Evolutionary conservation across 768 basidiomycete genomes (phyloP), one percentile per base, ranked within the genome.

Genomic region (Leccinum aurantiacum): DNA sequence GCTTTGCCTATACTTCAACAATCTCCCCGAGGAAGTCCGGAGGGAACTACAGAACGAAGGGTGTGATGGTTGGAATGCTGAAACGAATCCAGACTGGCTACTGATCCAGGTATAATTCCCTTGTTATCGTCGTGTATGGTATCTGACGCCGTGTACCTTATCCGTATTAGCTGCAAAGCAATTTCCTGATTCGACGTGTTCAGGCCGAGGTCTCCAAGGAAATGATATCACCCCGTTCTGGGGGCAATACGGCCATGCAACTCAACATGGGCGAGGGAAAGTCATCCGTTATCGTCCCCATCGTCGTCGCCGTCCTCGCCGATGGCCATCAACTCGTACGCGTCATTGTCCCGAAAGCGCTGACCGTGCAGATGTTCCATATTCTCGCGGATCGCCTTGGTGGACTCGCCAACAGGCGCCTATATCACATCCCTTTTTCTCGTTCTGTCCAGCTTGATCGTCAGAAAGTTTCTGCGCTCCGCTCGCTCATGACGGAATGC

Each of bases 231-330:
- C 75, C 75, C 1, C 29, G 38, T 11, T 66, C 67, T 0, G 56
- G 60, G 4, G 11, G 62, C 7, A 84, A 78, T 56, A 75, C 76
- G 0, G 64, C 75, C 4, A 70, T 79, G 17, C 82, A 84, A 58
- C 76, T 84, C 13, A 82, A 83, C 74, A 49, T 49, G 22, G 48
- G 48, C 13, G 48, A 49, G 48, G 48, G 48, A 17, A 49, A 49
- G 25, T 49, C 76, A 1, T 75, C 75, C 1, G 76, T 76, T 19
- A 84, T 76, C 37, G 60, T 76, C 10, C 75, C 75, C 1, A 66
- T 75, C 17, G 63, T 63, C 25, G 63, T 63, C 3, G 60, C 69
- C 1, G 53, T 65, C 13, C 61, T 75, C 8, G 73, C 75, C 4
- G 52, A 74, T 53, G 65, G 71, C 13, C 33, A 63, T 37, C 67